These are phyloP conservation scores for Sugiyamaella paludigena DNA, from an alignment of 1,139 yeast species.

Conservation along the genomic window DNA sequence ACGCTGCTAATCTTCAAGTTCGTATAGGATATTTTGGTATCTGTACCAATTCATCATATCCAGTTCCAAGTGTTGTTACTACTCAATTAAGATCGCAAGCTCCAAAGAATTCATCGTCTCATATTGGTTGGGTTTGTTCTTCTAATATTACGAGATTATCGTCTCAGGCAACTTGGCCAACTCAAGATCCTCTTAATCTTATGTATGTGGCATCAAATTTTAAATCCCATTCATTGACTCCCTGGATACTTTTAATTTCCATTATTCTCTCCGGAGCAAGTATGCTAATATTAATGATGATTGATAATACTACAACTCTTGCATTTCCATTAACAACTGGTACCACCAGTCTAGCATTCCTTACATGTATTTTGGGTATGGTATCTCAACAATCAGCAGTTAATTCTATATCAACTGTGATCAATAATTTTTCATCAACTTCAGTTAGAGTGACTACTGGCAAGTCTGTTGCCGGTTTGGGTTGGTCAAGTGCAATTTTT, in stretches of 20 bases:
- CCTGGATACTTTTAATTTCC: slow-evolving; percentile 25
- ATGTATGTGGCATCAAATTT: slow-evolving; percentile 19
- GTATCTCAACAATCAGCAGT: slow-evolving; percentile 32
- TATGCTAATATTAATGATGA: slow-evolving; percentile 19
- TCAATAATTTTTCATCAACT: slow-evolving; percentile 6
- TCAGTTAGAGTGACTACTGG: slow-evolving; percentile 21
- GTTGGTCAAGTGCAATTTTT: slow-evolving; percentile 27
- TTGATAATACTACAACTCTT: slow-evolving; percentile 18
- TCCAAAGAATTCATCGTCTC: slow-evolving; percentile 8
- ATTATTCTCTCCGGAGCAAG: slow-evolving; percentile 20
- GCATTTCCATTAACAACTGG: slow-evolving; percentile 25
- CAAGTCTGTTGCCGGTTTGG: slow-evolving; percentile 25
- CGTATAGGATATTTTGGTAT: slow-evolving; percentile 32
- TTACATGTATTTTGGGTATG: slow-evolving; percentile 27
- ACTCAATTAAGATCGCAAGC: slow-evolving; percentile 11
- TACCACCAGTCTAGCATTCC: slow-evolving; percentile 20
- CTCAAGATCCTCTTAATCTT: slow-evolving; percentile 29
- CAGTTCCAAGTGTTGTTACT: slow-evolving; percentile 11
- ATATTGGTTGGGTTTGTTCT: slow-evolving; percentile 28
- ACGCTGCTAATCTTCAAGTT: slow-evolving; percentile 22
- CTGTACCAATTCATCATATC: slow-evolving; percentile 23
- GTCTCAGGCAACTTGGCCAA: slow-evolving; percentile 15
- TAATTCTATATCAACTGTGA: slow-evolving; percentile 17
- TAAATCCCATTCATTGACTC: slow-evolving; percentile 18
- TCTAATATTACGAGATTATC: slow-evolving; percentile 23